Evolutionary conservation across 108 stramenopile species (phyloP), one percentile per base, ranked within the genome.

Genomic region (Aurantiochytrium sp.): DNA sequence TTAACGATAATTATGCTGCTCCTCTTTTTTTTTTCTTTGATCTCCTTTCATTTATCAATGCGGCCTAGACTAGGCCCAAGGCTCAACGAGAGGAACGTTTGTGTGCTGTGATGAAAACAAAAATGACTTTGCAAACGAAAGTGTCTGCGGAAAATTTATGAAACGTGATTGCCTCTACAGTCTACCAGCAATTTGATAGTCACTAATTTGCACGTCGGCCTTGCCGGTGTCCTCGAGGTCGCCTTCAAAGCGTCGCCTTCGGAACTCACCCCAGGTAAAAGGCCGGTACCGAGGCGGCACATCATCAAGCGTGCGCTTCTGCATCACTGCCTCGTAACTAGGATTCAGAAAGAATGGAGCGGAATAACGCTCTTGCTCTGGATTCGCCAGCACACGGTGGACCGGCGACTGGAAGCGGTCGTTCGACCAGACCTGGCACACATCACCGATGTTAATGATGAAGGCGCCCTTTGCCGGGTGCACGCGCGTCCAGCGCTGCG

Each of bases 281-380:
- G 92, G 45, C 42, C 72, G 49, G 88, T 92, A 92, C 12, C 59
- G 90, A 4, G 91, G 49, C n/a, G 29, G 49, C 23, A 49, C 72
- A 4, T 58, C 29, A 10, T 60, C 42, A n/a, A 43, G 44, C n/a
- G 89, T 83, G n/a, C 51, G 45, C 49, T 47, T 96, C 59, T 91
- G 45, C 58, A 96, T 91, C 42, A 91, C 53, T 19, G 94, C 83
- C 60, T 91, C 91, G 73, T 96, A 97, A 14, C 94, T 90, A 8
- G 97, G 97, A 91, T 98, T 98, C 88, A 96, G 97, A 89, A 98
- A 98, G 91, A 97, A 98, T 4, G 97, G 97, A 10, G 96, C 96
- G 16, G 96, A 97, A 88, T 96, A 96, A 72, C 97, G 88, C 60
- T 92, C 91, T 29, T 58, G 44, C 14, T 90, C 44, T 23, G 60